Percentiles rank a stretch among this genome's conserved stretches.
Conservation (phyloP, 352 stramenopile genomes). For the Pythium aristosporum region DNA sequence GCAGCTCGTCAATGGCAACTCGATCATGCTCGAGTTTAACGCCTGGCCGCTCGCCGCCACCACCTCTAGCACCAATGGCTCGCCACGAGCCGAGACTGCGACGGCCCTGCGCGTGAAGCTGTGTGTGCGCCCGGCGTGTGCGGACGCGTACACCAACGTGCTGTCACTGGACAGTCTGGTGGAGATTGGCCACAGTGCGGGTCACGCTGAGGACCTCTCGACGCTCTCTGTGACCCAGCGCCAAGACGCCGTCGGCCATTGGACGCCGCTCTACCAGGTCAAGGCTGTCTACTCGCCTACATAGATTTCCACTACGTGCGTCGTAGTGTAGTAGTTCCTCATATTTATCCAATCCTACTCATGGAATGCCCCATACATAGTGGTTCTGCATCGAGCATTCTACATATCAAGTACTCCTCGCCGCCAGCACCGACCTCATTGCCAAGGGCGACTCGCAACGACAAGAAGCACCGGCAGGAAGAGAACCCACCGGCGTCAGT, state of each 20-base stretch:
- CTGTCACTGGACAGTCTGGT: slow-evolving; percentile 18
- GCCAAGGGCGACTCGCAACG: too few relatives aligned
- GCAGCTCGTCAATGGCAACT: slow-evolving; percentile 27
- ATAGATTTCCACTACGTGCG: not conserved
- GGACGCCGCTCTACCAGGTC: slow-evolving; percentile 17
- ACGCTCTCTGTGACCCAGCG: slow-evolving; percentile 9
- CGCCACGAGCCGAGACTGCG: not conserved
- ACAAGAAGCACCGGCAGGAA: too few relatives aligned
- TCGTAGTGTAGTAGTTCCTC: not conserved
- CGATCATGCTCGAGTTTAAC: slow-evolving; percentile 40
- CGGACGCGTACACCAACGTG: slow-evolving; percentile 4
- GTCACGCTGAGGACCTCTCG: not conserved
- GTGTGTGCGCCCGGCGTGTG: slow-evolving; percentile 7
- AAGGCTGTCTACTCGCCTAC: slow-evolving; percentile 15
- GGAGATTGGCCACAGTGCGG: slow-evolving; percentile 2
- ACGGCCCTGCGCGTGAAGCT: slow-evolving; percentile 18
- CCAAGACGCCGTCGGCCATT: slow-evolving; percentile 1
- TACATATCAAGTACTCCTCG: too few relatives aligned
- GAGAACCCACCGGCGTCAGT: too few relatives aligned
- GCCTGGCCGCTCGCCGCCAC: slow-evolving; percentile 16
- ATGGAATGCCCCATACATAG: too few relatives aligned
- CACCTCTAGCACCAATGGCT: not conserved
- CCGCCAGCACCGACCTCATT: too few relatives aligned
- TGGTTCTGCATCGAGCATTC: too few relatives aligned
- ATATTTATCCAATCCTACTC: slow-evolving; percentile 4